A percentile compares a stretch with the other conserved stretches of the same genome.
phyloP scores from a whole-genome alignment of 164 flowering plant species.

The Litsea cubeba region DNA sequence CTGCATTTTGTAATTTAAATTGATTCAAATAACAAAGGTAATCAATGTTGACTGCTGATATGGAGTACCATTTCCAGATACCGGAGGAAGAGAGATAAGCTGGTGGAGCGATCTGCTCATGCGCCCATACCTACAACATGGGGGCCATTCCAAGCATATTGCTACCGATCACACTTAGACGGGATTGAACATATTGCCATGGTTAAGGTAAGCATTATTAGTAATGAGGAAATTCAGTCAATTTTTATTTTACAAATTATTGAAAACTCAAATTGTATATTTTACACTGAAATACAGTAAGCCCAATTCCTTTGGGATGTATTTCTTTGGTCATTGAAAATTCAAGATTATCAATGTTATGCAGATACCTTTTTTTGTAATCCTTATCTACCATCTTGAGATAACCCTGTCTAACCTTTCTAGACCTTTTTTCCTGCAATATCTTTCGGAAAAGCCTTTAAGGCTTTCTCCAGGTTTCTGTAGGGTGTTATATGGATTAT shows the following conservation, averaged over 20 bases:
- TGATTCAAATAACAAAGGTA: background rate
- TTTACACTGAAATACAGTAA: too few species aligned
- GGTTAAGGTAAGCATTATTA: constrained; percentile 68
- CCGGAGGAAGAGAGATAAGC: constrained; percentile 81
- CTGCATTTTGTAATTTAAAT: background rate
- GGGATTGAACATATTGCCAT: constrained; percentile 99
- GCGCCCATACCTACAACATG: constrained; percentile 87
- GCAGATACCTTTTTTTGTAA: background rate
- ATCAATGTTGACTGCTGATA: constrained; percentile 5
- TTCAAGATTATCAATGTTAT: background rate
- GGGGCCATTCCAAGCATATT: constrained; percentile 88
- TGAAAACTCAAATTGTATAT: too few species aligned
- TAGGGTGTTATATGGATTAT: too few species aligned
- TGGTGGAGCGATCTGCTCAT: constrained; percentile 67
- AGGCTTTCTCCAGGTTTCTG: too few species aligned
- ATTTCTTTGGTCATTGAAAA: background rate
- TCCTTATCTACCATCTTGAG: too few species aligned
- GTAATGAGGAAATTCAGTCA: background rate
- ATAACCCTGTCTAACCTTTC: too few species aligned
- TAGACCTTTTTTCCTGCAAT: too few species aligned
- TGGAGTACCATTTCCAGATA: constrained; percentile 45
- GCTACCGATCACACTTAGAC: constrained; percentile 74
- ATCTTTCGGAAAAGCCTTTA: too few species aligned
- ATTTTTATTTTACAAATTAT: too few species aligned
- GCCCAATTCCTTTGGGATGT: too few species aligned